Evolutionary conservation across 495 filamentous ascomycete genomes (phyloP).

Genomic region (Hypomontagnella submonticulosa): DNA sequence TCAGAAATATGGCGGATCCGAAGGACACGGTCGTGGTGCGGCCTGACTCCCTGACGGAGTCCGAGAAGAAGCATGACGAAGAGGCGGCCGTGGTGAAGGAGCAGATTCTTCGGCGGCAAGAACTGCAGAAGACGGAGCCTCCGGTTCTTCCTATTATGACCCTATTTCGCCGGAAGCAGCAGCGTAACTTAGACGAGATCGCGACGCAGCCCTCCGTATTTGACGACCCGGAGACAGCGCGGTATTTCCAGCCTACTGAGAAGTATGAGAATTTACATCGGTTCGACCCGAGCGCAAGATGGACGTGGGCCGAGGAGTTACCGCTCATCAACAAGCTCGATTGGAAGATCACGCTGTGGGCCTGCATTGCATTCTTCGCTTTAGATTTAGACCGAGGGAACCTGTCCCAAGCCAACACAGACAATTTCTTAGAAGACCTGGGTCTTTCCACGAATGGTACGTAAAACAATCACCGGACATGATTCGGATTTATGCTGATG

Average conservation of each 20-base stretch:
- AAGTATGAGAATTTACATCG: constrained; percentile 64
- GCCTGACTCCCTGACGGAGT: constrained; percentile 29
- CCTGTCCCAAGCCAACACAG: constrained; percentile 49
- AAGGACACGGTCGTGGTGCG: constrained; percentile 22
- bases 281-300: constrained; percentile 29
- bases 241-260: constrained; percentile 64
- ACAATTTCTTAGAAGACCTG: constrained; percentile 70
- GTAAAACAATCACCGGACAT: background rate
- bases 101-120: constrained; percentile 24
- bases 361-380: constrained; percentile 37
- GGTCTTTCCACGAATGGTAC: constrained; percentile 67
- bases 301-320: constrained; percentile 43
- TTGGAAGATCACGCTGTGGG: constrained; percentile 42
- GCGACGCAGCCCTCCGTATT: constrained; percentile 46
- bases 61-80: constrained; percentile 17
- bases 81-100: constrained; percentile 19
- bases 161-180: constrained; percentile 30
- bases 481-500: background rate
- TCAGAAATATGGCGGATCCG: constrained; percentile 24
- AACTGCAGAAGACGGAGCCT: constrained; percentile 31
- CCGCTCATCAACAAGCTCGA: constrained; percentile 47
- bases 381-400: constrained; percentile 39
- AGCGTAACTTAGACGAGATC: constrained; percentile 27
- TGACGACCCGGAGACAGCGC: constrained; percentile 58
- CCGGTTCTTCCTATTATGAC: constrained; percentile 30